Conservation (phyloP, 1,139 yeast genomes). For the Blastobotrys illinoisensis region DNA sequence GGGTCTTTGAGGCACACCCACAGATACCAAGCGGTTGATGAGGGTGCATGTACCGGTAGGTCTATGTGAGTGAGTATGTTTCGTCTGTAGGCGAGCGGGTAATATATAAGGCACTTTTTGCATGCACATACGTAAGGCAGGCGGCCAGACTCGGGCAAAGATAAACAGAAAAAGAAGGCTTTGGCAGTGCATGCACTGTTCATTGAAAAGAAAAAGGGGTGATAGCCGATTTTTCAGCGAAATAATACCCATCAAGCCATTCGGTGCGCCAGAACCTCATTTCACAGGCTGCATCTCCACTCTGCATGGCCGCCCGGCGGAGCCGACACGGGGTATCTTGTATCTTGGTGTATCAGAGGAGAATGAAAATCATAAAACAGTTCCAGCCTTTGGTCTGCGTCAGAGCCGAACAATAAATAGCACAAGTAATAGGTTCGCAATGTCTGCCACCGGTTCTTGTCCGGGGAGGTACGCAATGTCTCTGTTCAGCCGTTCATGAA, state of each 20-base stretch:
- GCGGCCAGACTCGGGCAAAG: neutral
- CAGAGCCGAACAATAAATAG: neutral
- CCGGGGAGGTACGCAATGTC: neutral
- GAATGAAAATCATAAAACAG: neutral
- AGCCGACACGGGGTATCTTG: too few relatives aligned
- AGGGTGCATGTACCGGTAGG: neutral
- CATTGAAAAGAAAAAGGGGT: neutral
- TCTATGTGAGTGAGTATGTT: neutral
- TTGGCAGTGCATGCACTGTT: neutral
- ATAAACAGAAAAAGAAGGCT: neutral
- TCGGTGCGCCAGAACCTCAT: neutral
- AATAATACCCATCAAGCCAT: neutral
- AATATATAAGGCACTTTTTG: neutral
- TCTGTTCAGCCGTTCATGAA: neutral
- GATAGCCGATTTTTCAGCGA: neutral
- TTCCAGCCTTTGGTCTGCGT: neutral
- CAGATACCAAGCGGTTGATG: neutral
- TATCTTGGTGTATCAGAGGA: too few relatives aligned
- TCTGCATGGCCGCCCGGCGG: neutral
- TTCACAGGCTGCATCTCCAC: neutral
- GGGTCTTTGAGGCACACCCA: neutral
- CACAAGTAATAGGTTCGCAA: neutral
- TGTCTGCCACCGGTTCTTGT: neutral
- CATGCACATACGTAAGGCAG: neutral
- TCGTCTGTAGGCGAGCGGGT: neutral